Evolutionary conservation across 1,139 yeast species (phyloP).

Genomic region (Nakaseomyces nivariensis): DNA sequence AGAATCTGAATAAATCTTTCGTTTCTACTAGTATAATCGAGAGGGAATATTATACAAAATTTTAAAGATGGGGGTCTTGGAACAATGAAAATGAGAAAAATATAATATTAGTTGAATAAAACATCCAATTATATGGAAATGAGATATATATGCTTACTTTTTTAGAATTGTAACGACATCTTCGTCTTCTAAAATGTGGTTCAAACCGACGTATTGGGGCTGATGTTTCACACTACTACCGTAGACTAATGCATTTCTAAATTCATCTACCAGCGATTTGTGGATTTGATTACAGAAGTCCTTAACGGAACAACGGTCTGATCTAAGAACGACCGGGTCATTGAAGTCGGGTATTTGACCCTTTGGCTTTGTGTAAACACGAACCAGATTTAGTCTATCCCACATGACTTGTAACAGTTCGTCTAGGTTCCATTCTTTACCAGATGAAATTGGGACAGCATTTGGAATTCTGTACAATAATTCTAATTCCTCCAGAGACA

Average conservation of each 20-base stretch:
- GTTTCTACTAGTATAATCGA: no score
- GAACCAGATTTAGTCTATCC: slow-evolving; percentile 77
- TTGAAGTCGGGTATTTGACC: slow-evolving; percentile 87
- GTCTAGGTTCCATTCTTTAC: slow-evolving; percentile 93
- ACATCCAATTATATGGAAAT: background rate
- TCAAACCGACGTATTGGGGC: slow-evolving; percentile 91
- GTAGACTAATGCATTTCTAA: slow-evolving; percentile 81
- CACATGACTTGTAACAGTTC: slow-evolving; percentile 92
- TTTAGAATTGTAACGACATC: slow-evolving; percentile 94
- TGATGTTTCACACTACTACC: slow-evolving; percentile 95
- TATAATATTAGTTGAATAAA: no score
- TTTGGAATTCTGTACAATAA: slow-evolving; percentile 83
- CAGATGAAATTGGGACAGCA: slow-evolving; percentile 94
- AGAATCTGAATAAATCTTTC: no score
- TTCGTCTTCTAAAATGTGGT: slow-evolving; percentile 79
- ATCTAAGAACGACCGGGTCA: slow-evolving; percentile 87
- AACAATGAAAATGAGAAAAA: no score
- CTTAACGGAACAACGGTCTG: slow-evolving; percentile 74
- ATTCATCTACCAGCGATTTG: slow-evolving; percentile 85
- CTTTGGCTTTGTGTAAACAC: slow-evolving; percentile 96
- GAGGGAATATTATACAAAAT: no score
- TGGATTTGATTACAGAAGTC: slow-evolving; percentile 96
- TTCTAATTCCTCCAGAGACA: slow-evolving; percentile 87
- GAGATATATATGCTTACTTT: slow-evolving; percentile 33
- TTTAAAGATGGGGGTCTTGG: no score